Evolutionary conservation across 768 basidiomycete species (phyloP).

Genomic region (Boletus pseudopeckii): DNA sequence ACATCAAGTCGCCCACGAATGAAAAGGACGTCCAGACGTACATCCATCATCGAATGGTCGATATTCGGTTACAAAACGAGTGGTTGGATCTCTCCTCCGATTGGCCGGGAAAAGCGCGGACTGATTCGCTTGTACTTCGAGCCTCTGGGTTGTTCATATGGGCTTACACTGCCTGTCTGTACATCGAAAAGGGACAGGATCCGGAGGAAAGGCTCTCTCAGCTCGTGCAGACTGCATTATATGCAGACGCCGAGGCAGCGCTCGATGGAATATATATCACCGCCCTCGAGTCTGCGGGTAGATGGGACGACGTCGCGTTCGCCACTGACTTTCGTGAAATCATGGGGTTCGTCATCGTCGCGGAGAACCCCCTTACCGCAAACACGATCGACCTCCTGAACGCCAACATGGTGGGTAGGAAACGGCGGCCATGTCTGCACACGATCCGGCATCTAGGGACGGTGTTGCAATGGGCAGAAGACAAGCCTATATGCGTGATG

Average conservation of each 20-base stretch:
- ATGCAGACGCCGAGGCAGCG: conserved; percentile 26
- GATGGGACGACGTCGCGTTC: conserved; percentile 30
- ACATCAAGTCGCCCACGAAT: conserved; percentile 26
- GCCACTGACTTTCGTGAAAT: conserved; percentile 32
- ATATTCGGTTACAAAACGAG: conserved; percentile 27
- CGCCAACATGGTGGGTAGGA: conserved; percentile 5
- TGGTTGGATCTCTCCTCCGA: conserved; percentile 25
- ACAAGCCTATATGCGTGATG: conserved; percentile 28
- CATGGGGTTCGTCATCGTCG: conserved; percentile 30
- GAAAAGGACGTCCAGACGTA: conserved; percentile 25
- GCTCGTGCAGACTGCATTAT: conserved; percentile 20
- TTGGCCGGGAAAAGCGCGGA: conserved; percentile 27
- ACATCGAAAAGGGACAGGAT: conserved; percentile 30
- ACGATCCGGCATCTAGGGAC: conserved; percentile 27
- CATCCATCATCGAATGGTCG: conserved; percentile 25
- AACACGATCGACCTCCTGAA: conserved; percentile 28
- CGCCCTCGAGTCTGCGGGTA: conserved; percentile 30
- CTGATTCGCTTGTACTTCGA: conserved; percentile 20
- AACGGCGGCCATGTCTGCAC: conserved; percentile 28
- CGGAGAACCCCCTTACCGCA: conserved; percentile 26
- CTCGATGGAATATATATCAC: conserved; percentile 30
- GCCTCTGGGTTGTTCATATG: conserved; percentile 34
- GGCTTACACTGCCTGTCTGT: conserved; percentile 33
- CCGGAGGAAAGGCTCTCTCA: conserved; percentile 29
- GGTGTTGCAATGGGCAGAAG: conserved; percentile 27